phyloP scores from a whole-genome alignment of 1,284 basidiomycete species.

The Cutaneotrichosporon dermatis region DNA sequence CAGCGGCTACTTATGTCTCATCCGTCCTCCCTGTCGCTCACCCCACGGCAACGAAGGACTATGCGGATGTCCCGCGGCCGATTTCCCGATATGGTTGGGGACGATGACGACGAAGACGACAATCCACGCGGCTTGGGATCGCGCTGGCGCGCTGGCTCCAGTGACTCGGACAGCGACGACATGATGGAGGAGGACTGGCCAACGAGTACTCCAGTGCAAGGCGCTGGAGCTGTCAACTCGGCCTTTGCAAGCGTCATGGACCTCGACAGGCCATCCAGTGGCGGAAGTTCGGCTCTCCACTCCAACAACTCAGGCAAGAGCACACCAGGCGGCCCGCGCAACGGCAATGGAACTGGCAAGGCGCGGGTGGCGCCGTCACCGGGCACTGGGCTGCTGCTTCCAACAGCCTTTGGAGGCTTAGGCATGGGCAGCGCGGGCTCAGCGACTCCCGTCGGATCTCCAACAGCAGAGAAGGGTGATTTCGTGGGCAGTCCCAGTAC shows the following conservation, averaged over 20 bases:
- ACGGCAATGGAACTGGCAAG: not conserved
- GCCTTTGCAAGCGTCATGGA: slow-evolving; percentile 47
- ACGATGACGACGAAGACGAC: slow-evolving; percentile 43
- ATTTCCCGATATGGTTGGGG: slow-evolving; percentile 46
- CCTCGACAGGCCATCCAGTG: slow-evolving; percentile 35
- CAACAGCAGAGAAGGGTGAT: slow-evolving; percentile 39
- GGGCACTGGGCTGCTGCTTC: slow-evolving; percentile 32
- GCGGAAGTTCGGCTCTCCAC: slow-evolving; percentile 4
- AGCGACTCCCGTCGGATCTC: slow-evolving; percentile 36
- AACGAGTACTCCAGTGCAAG: not conserved
- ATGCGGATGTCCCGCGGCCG: slow-evolving; percentile 30
- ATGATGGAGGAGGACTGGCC: slow-evolving; percentile 29
- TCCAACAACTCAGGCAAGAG: slow-evolving; percentile 14
- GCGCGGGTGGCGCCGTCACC: slow-evolving; percentile 17
- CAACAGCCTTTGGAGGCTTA: slow-evolving; percentile 37
- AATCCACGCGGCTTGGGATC: not conserved
- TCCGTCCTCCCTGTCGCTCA: slow-evolving; percentile 37
- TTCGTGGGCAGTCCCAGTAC: slow-evolving; percentile 14
- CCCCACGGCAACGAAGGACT: slow-evolving; percentile 35
- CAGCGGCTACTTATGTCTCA: slow-evolving; percentile 40
- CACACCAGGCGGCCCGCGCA: slow-evolving; percentile 10
- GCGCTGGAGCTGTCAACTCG: slow-evolving; percentile 36
- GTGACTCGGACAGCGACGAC: slow-evolving; percentile 38
- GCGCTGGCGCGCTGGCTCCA: slow-evolving; percentile 12
- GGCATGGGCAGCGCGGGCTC: slow-evolving; percentile 25